Percentiles rank a stretch among this genome's conserved stretches.
Evolutionary conservation across 129 eudicot species (phyloP).

Genomic region (Lactuca sativa): DNA sequence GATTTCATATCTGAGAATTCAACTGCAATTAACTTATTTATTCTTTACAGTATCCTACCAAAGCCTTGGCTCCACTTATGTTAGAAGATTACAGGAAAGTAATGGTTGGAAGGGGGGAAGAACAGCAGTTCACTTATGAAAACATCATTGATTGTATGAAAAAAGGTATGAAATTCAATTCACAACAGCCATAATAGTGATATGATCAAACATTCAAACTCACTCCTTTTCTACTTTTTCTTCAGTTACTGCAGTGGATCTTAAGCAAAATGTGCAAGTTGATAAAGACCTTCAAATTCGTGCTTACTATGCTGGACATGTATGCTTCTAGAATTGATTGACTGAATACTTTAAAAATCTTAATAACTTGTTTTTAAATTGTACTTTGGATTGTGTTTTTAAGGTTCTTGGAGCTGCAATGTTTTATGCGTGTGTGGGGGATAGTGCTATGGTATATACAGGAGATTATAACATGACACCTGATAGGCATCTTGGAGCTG

Average conservation of each 20-base stretch:
- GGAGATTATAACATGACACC: constrained; percentile 97
- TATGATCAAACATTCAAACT: neutral
- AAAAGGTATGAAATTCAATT: constrained; percentile 55
- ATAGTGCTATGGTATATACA: constrained; percentile 76
- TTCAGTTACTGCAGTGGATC: constrained; percentile 81
- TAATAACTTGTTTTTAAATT: neutral
- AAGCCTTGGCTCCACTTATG: constrained; percentile 90
- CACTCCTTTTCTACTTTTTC: constrained; percentile 9
- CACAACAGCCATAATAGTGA: neutral
- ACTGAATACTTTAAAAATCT: neutral
- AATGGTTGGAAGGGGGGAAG: constrained; percentile 88
- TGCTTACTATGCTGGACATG: constrained; percentile 97
- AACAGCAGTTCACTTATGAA: constrained; percentile 68
- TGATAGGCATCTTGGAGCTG: constrained; percentile 96
- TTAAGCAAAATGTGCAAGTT: constrained; percentile 88
- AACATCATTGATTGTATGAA: constrained; percentile 70
- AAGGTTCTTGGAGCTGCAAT: constrained; percentile 99
- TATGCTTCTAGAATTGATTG: constrained; percentile 46
- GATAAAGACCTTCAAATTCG: constrained; percentile 89
- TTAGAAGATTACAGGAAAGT: constrained; percentile 88
- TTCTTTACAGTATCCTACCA: constrained; percentile 77
- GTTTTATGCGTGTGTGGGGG: constrained; percentile 92
- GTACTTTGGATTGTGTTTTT: constrained; percentile 1
- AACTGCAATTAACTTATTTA: constrained; percentile 2
- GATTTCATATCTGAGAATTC: neutral